These are phyloP conservation scores for Henckelia pumila DNA, from an alignment of 257 asterid genomes.

Conservation along the genomic window DNA sequence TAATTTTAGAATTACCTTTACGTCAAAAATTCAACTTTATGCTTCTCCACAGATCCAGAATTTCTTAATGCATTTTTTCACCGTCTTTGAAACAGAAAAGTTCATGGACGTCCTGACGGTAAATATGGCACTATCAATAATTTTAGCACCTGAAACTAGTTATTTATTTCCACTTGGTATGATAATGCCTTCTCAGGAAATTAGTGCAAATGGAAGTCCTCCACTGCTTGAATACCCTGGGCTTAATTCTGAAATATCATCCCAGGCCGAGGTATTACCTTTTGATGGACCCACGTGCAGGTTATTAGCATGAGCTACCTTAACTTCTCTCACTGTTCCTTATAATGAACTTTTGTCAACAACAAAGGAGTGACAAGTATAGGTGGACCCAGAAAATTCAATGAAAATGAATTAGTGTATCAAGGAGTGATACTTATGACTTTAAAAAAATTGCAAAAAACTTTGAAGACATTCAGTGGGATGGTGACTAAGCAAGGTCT, in stretches of 20 bases:
- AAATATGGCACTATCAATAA: slow-evolving; percentile 9
- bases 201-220: slow-evolving; percentile 36
- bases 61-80: slow-evolving; percentile 59
- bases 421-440: not conserved
- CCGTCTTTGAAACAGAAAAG: slow-evolving; percentile 46
- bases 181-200: slow-evolving; percentile 42
- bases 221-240: slow-evolving; percentile 34
- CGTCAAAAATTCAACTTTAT: slow-evolving; percentile 2
- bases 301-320: slow-evolving; percentile 37
- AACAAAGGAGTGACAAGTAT: not conserved
- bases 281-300: slow-evolving; percentile 41
- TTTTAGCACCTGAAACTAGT: not conserved
- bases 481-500: not conserved
- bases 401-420: not conserved
- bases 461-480: not conserved
- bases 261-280: slow-evolving; percentile 64
- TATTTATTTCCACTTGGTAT: slow-evolving; percentile 16
- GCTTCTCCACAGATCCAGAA: slow-evolving; percentile 60
- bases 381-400: not conserved
- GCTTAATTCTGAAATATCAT: slow-evolving; percentile 43
- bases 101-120: slow-evolving; percentile 74
- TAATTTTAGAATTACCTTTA: not conserved
- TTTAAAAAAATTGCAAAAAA: not conserved
- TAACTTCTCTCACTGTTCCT: too few species aligned
- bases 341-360: slow-evolving; percentile 14